Evolutionary conservation across 1,284 basidiomycete genomes (phyloP), one percentile per base, ranked within the genome.

Genomic region (Rhizopogon hawkerae): DNA sequence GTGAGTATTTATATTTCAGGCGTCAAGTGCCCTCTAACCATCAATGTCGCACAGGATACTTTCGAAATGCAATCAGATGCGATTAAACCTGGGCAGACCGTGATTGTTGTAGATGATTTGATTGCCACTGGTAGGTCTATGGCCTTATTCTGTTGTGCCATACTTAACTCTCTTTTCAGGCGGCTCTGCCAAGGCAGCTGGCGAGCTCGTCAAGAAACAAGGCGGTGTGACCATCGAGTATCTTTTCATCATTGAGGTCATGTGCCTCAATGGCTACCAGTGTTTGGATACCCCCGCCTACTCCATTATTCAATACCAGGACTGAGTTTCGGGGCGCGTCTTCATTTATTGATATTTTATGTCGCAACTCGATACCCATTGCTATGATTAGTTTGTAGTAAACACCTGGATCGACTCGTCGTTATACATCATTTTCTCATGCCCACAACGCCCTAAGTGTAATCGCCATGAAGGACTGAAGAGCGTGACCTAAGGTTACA

Each of bases 51-150:
- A 16, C 52, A 92, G 87, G 94, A 97, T 64, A 73, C 80, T 9
- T 96, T 97, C 61, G 93, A 98, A 71, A 95, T 98, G 81, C 96
- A 98, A 69, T 76, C 79, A 36, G 89, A 85, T 50, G 85, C 89
- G 1, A 89, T 99, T 62, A 69, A 79, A 58, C 77, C 83, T 1
- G 91, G 91, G 31, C 86, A 95, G 64, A 89, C 75, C 50, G 92
- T 94, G 26, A 69, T 99, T 36, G 77, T 98, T 42, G 76, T 99
- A 29, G 96, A 99, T 68, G 96, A 99, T 68, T 76, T 99, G 35
- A 93, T 99, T 56, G 96, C 96, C 0, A 98, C 96, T 38, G 93
- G 93, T 87, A 55, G 21, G 72, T 54, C 21, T 35, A 21, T 24
- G 46, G 18, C 38, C 49, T 24, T 14, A 37, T 42, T 18, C 33